These are phyloP conservation scores for Parathielavia hyrcaniae DNA, from an alignment of 495 filamentous ascomycete genomes.

Conservation along the genomic window DNA sequence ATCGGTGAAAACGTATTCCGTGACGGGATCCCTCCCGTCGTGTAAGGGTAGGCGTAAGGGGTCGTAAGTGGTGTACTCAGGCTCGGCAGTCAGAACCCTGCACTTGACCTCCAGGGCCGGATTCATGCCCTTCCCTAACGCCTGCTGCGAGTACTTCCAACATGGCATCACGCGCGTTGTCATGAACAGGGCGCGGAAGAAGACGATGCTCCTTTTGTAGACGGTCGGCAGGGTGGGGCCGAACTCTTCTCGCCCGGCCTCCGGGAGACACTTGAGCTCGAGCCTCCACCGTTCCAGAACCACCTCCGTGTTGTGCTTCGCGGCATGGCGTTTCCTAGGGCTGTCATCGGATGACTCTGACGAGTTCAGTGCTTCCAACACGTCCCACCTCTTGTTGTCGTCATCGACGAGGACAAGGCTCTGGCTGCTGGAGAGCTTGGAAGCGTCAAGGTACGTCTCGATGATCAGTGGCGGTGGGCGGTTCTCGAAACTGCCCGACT, in stretches of 20 bases:
- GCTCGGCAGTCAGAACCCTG: conserved; percentile 59
- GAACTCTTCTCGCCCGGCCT: conserved; percentile 55
- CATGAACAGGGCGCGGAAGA: conserved; percentile 88
- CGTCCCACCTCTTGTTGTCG: conserved; percentile 86
- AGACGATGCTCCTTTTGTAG: conserved; percentile 92
- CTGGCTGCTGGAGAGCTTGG: conserved; percentile 74
- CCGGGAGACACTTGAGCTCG: conserved; percentile 56
- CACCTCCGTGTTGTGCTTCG: conserved; percentile 54
- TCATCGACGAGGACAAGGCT: conserved; percentile 82
- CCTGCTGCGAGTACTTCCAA: conserved; percentile 73
- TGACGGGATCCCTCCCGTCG: conserved; percentile 61
- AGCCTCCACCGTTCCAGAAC: conserved; percentile 87
- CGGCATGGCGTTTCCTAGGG: conserved; percentile 28
- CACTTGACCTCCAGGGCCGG: conserved; percentile 69
- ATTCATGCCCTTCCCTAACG: conserved; percentile 58
- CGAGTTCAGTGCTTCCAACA: conserved; percentile 68
- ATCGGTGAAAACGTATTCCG: conserved; percentile 68
- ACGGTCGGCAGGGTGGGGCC: conserved; percentile 70
- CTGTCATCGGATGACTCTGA: conserved; percentile 53
- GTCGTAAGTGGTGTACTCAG: conserved; percentile 51
- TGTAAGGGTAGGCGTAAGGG: conserved; percentile 65
- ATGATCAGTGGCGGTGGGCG: conserved; percentile 82
- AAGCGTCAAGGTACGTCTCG: conserved; percentile 82
- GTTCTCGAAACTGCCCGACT: conserved; percentile 65
- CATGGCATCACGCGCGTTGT: conserved; percentile 77